These are phyloP conservation scores for Penicillium turbatum DNA, from an alignment of 495 filamentous ascomycete genomes.

Conservation along the genomic window DNA sequence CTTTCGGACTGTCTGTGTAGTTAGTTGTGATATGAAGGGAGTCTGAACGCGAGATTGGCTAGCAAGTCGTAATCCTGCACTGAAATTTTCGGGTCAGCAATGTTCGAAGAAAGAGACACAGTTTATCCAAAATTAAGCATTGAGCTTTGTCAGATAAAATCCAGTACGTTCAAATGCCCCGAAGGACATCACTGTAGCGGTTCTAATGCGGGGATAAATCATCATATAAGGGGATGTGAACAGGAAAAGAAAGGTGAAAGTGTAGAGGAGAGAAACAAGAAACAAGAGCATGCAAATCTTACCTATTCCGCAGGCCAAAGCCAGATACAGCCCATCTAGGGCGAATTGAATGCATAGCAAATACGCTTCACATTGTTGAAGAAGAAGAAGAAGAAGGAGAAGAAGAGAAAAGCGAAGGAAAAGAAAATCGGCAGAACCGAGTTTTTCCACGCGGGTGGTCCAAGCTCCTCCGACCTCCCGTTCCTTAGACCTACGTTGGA, in stretches of 20 bases:
- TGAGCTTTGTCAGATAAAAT: slow-evolving; percentile 20
- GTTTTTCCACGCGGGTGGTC: slow-evolving; percentile 23
- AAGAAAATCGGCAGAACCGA: slow-evolving; percentile 24
- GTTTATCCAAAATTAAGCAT: slow-evolving; percentile 9
- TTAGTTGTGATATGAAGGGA: slow-evolving; percentile 18
- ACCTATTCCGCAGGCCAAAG: slow-evolving; percentile 31
- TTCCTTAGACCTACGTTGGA: slow-evolving; percentile 1
- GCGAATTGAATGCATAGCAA: slow-evolving; percentile 38
- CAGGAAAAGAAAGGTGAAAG: slow-evolving; percentile 1
- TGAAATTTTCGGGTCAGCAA: slow-evolving; percentile 25
- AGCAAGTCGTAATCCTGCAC: slow-evolving; percentile 23
- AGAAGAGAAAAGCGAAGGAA: slow-evolving; percentile 17
- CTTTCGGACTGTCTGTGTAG: slow-evolving; percentile 15
- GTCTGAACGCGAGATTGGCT: slow-evolving; percentile 5
- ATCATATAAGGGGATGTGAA: slow-evolving; percentile 42
- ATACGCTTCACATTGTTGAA: slow-evolving; percentile 21
- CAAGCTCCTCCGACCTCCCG: slow-evolving; percentile 31
- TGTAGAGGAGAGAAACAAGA: slow-evolving; percentile 7
- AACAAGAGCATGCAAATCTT: slow-evolving; percentile 20
- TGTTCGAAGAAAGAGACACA: neutral
- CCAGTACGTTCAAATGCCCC: slow-evolving; percentile 40
- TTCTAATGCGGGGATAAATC: slow-evolving; percentile 61
- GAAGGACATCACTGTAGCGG: slow-evolving; percentile 84
- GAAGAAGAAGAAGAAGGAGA: slow-evolving; percentile 13
- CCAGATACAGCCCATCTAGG: slow-evolving; percentile 29